phyloP scores from a whole-genome alignment of 1,284 basidiomycete genomes.

The Ganoderma multipileum region DNA sequence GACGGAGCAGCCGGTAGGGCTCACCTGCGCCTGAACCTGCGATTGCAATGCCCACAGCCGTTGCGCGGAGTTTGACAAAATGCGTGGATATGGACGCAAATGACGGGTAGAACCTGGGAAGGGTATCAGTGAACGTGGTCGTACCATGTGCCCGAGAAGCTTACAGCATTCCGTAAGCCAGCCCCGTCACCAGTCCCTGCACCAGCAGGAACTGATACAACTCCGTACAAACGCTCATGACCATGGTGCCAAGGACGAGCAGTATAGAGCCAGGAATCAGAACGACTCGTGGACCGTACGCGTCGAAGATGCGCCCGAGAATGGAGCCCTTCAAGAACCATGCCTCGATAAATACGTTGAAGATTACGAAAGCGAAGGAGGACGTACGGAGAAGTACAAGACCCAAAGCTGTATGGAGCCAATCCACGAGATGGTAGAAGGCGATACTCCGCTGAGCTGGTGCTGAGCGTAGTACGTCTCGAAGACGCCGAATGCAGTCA shows the following conservation, averaged over 20 bases:
- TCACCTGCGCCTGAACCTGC: slow-evolving; percentile 41
- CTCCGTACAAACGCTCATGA: slow-evolving; percentile 43
- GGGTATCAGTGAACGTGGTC: not conserved
- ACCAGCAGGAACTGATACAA: slow-evolving; percentile 47
- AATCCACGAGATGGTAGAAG: slow-evolving; percentile 54
- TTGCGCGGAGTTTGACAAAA: slow-evolving; percentile 61
- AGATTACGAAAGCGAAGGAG: not conserved
- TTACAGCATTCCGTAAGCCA: slow-evolving; percentile 45
- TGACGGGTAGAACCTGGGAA: slow-evolving; percentile 39
- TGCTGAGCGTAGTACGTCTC: slow-evolving; percentile 51
- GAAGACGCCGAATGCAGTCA: slow-evolving; percentile 47
- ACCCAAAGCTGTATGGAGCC: slow-evolving; percentile 51
- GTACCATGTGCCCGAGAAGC: slow-evolving; percentile 16
- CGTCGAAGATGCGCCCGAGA: slow-evolving; percentile 45
- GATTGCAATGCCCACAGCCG: slow-evolving; percentile 56
- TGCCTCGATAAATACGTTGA: not conserved
- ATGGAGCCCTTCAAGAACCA: slow-evolving; percentile 38
- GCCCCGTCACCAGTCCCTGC: slow-evolving; percentile 45
- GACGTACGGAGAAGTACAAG: slow-evolving; percentile 47
- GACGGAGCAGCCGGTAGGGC: slow-evolving; percentile 3
- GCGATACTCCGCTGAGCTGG: slow-evolving; percentile 42
- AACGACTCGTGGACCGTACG: slow-evolving; percentile 39
- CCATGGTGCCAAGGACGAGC: slow-evolving; percentile 43
- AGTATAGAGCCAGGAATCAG: slow-evolving; percentile 42
- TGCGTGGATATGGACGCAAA: slow-evolving; percentile 50